Base-by-base conservation (phyloP, 148 eudicot genomes). In the Vaccinium vitisidaea region DNA sequence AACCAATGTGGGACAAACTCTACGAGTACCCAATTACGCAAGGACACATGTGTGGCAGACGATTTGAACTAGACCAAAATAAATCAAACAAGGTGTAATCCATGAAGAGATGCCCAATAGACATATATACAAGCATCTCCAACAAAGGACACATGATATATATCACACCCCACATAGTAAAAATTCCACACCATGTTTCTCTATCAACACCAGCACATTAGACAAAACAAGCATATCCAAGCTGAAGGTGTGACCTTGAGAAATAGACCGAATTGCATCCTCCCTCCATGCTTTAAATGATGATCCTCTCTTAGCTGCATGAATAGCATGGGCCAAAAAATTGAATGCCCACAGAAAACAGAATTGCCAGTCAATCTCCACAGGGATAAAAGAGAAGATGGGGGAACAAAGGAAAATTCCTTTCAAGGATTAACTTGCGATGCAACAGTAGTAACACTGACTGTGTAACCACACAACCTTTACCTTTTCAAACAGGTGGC, bases 241-340 rank as follows among this genome's bases (percentile, higher is more conserved):
- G 8, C 5, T 78, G 4, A 88, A 49, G 6, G 83, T 77, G 61
- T 75, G 70, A 97, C 99, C 99, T 95, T 97, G 48, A 97, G 95
- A 89, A 95, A 97, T 82, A 97, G 92, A 90, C 99, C 98, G 84
- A 97, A 84, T 82, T 95, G 98, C 98, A 97, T 97, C 85, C 98
- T 91, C 71, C 99, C 99, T 90, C 99, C 99, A 89, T 93, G 92
- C 91, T 91, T 95, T 87, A 97, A 90, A 88, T 97, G 98, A 92
- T 97, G 99, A 86, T 97, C 99, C 87, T 97, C 98, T 89, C 92
- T 91, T 84, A 97, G 91, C 99, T 97, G 94, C 73, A 83, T 80
- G 79, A 83, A 50, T 83, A 32, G 27, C 61, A 79, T 6, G 56
- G 48, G 55, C 65, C 81, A 84, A 52, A 32, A 50, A 69, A 82